Percentiles rank a stretch among this genome's conserved stretches.
Evolutionary conservation across 805 yeast genomes (phyloP).

Genomic region (Dipodascopsis uninucleata): DNA sequence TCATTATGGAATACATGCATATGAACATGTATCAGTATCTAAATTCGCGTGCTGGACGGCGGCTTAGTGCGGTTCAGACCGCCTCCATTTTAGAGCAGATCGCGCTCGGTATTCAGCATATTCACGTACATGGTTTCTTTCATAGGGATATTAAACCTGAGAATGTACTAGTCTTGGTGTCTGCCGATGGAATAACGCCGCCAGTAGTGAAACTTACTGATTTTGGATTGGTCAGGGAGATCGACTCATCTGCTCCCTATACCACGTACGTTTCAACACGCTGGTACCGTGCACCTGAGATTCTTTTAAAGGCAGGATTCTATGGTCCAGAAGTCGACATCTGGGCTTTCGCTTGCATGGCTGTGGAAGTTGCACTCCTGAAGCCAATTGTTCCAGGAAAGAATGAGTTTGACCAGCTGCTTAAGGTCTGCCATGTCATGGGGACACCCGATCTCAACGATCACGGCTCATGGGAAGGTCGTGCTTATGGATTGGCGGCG

Average conservation of each 20-base stretch:
- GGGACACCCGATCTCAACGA: slow-evolving; percentile 70
- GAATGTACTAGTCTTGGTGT: slow-evolving; percentile 60
- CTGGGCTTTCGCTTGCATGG: slow-evolving; percentile 91
- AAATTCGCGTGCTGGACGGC: no score
- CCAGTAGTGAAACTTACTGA: slow-evolving; percentile 82
- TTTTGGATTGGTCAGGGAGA: slow-evolving; percentile 84
- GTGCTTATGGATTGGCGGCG: no score
- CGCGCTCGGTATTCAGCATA: slow-evolving; percentile 73
- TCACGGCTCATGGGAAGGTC: no score
- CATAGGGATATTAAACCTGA: slow-evolving; percentile 96
- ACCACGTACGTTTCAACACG: slow-evolving; percentile 91
- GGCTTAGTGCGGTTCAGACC: slow-evolving; percentile 5
- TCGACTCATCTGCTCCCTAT: slow-evolving; percentile 55
- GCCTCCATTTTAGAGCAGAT: slow-evolving; percentile 55
- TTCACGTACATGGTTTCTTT: slow-evolving; percentile 63
- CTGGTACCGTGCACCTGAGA: slow-evolving; percentile 96
- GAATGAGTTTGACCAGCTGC: slow-evolving; percentile 73
- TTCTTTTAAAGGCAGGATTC: slow-evolving; percentile 47
- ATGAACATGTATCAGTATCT: slow-evolving; percentile 65
- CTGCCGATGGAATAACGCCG: slow-evolving; percentile 45
- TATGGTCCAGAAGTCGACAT: slow-evolving; percentile 81
- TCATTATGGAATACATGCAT: slow-evolving; percentile 86
- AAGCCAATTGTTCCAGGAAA: slow-evolving; percentile 81
- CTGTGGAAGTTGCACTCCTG: slow-evolving; percentile 78
- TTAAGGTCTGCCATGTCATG: slow-evolving; percentile 59